phyloP scores from a whole-genome alignment of 345 rosid species.

The Zanthoxylum bungeanum region DNA sequence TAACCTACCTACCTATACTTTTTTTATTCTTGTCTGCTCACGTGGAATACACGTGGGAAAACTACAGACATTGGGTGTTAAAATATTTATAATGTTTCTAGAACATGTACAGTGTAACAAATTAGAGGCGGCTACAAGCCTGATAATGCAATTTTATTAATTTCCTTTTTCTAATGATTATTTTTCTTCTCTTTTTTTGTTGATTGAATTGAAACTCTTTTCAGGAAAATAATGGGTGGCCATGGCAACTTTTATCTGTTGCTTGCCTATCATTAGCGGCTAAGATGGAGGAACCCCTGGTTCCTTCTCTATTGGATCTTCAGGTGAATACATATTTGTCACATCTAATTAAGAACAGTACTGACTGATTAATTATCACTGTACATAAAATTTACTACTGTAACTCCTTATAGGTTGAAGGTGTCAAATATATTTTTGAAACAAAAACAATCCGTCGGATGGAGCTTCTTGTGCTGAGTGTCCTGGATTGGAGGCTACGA shows the following conservation, averaged over 20 bases:
- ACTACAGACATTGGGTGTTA: background rate
- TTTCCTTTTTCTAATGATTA: background rate
- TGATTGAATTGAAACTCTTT: background rate
- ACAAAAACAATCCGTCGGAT: slow-evolving; percentile 81
- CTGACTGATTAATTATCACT: background rate
- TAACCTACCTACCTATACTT: background rate
- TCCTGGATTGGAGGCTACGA: slow-evolving; percentile 91
- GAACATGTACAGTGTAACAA: background rate
- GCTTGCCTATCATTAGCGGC: slow-evolving; percentile 98
- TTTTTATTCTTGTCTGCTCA: background rate
- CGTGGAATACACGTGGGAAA: slow-evolving; percentile 17
- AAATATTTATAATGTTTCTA: background rate
- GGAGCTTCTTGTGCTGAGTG: slow-evolving; percentile 84
- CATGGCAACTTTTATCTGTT: slow-evolving; percentile 79
- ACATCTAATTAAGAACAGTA: background rate
- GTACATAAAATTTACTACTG: background rate
- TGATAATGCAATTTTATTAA: too few relatives aligned
- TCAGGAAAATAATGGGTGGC: slow-evolving; percentile 81
- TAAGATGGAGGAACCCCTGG: slow-evolving; percentile 96
- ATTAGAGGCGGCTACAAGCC: slow-evolving; percentile 8
- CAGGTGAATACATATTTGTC: slow-evolving; percentile 47
- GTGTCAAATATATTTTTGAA: slow-evolving; percentile 70
- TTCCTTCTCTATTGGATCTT: slow-evolving; percentile 80
- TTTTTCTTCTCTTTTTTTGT: background rate
- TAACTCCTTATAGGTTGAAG: slow-evolving; percentile 48